phyloP scores from a whole-genome alignment of 805 yeast species.

The Ogataea ganodermae region DNA sequence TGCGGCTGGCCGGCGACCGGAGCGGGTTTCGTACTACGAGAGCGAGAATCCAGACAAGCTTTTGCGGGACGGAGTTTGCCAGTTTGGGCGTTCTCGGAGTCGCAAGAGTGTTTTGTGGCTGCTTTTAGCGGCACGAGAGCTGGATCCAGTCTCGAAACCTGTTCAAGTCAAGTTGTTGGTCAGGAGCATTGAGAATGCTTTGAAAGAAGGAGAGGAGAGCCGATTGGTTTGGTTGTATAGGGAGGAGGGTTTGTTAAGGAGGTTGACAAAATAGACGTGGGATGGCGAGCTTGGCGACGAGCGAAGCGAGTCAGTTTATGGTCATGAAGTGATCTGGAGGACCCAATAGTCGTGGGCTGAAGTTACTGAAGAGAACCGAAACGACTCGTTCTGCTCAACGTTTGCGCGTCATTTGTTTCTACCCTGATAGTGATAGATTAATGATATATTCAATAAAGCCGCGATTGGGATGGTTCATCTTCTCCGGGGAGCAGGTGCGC shows the following conservation, averaged over 20 bases:
- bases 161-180: slow-evolving; percentile 29
- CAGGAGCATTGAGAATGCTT: slow-evolving; percentile 26
- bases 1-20: not conserved
- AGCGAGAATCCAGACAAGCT: slow-evolving; percentile 36
- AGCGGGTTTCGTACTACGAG: slow-evolving; percentile 32
- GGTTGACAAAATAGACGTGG: slow-evolving; percentile 23
- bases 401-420: too few relatives aligned
- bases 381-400: too few relatives aligned
- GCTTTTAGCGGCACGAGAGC: slow-evolving; percentile 70
- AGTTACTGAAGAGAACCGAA: too few relatives aligned
- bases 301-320: not conserved
- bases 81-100: slow-evolving; percentile 57
- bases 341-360: too few relatives aligned
- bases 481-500: too few relatives aligned
- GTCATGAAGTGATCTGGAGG: too few relatives aligned
- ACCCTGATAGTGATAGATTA: too few relatives aligned
- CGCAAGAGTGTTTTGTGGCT: slow-evolving; percentile 81
- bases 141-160: slow-evolving; percentile 45
- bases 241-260: slow-evolving; percentile 26
- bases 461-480: too few relatives aligned
- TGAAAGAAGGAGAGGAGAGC: slow-evolving; percentile 10
- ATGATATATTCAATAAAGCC: too few relatives aligned
- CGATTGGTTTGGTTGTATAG: slow-evolving; percentile 33
- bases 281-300: not conserved
- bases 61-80: slow-evolving; percentile 40